Conservation (phyloP, 257 asterid genomes). For the Jacaranda copaia region DNA sequence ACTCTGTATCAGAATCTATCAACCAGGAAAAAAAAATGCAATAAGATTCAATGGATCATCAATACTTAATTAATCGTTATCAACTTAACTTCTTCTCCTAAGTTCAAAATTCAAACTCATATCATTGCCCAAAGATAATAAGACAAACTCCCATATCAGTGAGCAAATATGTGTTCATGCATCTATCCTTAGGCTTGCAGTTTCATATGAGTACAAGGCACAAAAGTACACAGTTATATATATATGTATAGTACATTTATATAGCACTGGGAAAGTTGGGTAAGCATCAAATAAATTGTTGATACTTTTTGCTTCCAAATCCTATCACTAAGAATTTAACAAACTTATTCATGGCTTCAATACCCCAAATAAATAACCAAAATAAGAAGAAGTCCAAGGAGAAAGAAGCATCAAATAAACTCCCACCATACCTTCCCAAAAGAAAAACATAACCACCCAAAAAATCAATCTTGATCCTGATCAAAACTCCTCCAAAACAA, state of each 20-base stretch:
- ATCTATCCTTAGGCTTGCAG: background rate
- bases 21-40: background rate
- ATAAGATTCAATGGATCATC: background rate
- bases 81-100: background rate
- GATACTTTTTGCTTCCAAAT: slow-evolving; percentile 4
- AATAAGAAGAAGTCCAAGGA: background rate
- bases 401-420: background rate
- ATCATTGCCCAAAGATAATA: background rate
- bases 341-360: slow-evolving; percentile 10
- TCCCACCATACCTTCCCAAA: background rate
- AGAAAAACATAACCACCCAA: background rate
- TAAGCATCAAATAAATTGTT: slow-evolving; percentile 16
- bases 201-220: background rate
- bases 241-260: background rate
- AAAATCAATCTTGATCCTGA: slow-evolving; percentile 15
- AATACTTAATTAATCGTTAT: background rate
- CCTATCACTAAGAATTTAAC: slow-evolving; percentile 1
- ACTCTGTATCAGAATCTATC: too few relatives aligned
- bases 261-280: background rate
- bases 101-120: background rate
- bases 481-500: slow-evolving; percentile 14
- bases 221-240: background rate
- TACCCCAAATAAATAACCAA: background rate
- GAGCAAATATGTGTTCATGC: background rate
- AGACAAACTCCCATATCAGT: background rate